A percentile compares a stretch with the other conserved stretches of the same genome.
These are phyloP conservation scores for Graphiopsis chlorocephala DNA, from an alignment of 2,329 filamentous ascomycete genomes.

Conservation along the genomic window DNA sequence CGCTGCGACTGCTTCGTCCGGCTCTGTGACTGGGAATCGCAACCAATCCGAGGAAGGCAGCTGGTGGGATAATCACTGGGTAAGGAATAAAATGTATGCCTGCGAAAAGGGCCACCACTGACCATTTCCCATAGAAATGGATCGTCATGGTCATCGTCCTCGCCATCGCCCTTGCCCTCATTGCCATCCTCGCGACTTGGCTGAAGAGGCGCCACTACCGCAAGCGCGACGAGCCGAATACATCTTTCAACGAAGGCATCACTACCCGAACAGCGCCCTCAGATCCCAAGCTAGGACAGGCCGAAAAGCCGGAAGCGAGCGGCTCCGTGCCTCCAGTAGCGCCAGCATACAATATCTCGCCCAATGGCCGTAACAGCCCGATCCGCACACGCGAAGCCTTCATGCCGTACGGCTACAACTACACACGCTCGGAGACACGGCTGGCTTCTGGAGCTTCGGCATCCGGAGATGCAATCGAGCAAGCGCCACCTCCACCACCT, in stretches of 20 bases:
- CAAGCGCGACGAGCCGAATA: conserved; percentile 54
- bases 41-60: conserved; percentile 3
- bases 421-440: conserved; percentile 29
- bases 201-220: conserved; percentile 72
- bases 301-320: not conserved
- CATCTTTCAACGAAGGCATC: conserved; percentile 38
- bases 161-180: conserved; percentile 63
- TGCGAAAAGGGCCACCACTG: not conserved
- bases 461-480: conserved; percentile 11
- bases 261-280: conserved; percentile 28
- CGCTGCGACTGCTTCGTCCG: conserved; percentile 5
- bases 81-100: not conserved
- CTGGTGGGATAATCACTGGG: conserved; percentile 25
- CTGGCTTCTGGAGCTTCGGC: conserved; percentile 8
- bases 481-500: not conserved
- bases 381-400: conserved; percentile 31
- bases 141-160: conserved; percentile 77
- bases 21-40: not conserved
- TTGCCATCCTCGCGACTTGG: conserved; percentile 67
- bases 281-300: not conserved
- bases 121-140: conserved; percentile 55
- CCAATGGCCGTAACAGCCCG: conserved; percentile 27
- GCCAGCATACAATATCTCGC: not conserved
- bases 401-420: conserved; percentile 36
- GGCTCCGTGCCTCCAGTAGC: not conserved